These are phyloP conservation scores for Amaranthus cruentus DNA, from an alignment of 148 eudicot genomes.

Conservation along the genomic window DNA sequence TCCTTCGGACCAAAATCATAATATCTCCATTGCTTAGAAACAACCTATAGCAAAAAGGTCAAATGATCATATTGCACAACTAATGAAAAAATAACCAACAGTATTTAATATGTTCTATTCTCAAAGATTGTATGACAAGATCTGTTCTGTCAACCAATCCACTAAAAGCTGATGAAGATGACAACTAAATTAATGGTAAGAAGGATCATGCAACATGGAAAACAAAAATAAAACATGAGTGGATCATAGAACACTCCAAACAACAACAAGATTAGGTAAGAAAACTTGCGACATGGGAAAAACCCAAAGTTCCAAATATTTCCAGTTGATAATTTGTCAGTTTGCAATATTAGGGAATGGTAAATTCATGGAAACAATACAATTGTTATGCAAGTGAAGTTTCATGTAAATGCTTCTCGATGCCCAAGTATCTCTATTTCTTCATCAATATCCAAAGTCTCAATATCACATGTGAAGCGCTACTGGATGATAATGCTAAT, in stretches of 20 bases:
- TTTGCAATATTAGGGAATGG: too few relatives aligned
- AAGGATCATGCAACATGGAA: not conserved
- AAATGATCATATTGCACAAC: constrained; percentile 14
- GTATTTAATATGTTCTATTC: not conserved
- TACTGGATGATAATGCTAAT: too few relatives aligned
- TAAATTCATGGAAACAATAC: too few relatives aligned
- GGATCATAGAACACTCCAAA: not conserved
- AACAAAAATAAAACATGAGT: not conserved
- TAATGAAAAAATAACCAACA: not conserved
- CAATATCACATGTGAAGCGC: too few relatives aligned
- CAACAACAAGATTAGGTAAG: not conserved
- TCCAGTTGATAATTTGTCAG: too few relatives aligned
- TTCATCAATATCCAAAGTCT: too few relatives aligned
- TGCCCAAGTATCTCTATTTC: too few relatives aligned
- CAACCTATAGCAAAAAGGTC: constrained; percentile 45
- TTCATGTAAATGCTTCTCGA: too few relatives aligned
- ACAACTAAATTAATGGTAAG: not conserved
- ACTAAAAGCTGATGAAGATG: not conserved
- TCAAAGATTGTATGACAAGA: not conserved
- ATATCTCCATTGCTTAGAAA: constrained; percentile 92
- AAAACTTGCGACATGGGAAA: not conserved
- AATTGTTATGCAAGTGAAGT: too few relatives aligned
- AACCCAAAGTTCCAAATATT: too few relatives aligned
- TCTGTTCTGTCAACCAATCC: not conserved
- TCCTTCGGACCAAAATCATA: constrained; percentile 96